Evolutionary conservation across 352 stramenopile genomes (phyloP), one percentile per base, ranked within the genome.

Genomic region (Phytophthora syringae): DNA sequence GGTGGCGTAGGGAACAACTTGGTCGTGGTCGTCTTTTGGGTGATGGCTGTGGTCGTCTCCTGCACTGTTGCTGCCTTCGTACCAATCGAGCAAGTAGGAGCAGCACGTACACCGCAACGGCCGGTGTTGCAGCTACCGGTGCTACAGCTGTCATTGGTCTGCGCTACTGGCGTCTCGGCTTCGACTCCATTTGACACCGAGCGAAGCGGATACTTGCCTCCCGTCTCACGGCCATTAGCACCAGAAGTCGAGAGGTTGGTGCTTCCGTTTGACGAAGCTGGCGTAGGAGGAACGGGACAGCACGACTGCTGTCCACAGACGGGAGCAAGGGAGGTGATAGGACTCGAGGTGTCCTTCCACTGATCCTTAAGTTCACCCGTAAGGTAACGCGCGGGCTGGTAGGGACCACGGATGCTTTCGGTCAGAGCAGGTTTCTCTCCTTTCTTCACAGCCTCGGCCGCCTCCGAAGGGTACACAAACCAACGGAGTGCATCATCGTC

Each of bases 391-490:
- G 74, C 69, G 27, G 79, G 79, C 27, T 89, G 80, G 42, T 77
- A 86, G 4, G 78, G 80, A 44, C 80, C 80, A 34, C 71, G 44
- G 39, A 87, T 82, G 21, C 48, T 52, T 34, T 61, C 43, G 10
- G 62, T 59, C n/a, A 73, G 16, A 7, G 20, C 92, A 67, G 74
- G 98, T 86, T 74, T 97, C 72, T 54, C 93, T 63, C 76, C 74
- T 10, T 25, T 87, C 86, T 86, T 99, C 80, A 76, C 85, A 64
- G 52, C 96, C 77, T 82, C 98, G 94, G 52, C 88, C 86, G 76
- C 84, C 62, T 95, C 84, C 0, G 77, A 80, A 28, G 86, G 84
- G 51, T 91, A 89, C 13, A 84, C 77, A 34, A 92, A 93, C 84
- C 84, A 95, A 32, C 86, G 81, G 15, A 95, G 70, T 22, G 69